phyloP scores from a whole-genome alignment of 164 flowering plant species.

The Euptelea pleiosperma region DNA sequence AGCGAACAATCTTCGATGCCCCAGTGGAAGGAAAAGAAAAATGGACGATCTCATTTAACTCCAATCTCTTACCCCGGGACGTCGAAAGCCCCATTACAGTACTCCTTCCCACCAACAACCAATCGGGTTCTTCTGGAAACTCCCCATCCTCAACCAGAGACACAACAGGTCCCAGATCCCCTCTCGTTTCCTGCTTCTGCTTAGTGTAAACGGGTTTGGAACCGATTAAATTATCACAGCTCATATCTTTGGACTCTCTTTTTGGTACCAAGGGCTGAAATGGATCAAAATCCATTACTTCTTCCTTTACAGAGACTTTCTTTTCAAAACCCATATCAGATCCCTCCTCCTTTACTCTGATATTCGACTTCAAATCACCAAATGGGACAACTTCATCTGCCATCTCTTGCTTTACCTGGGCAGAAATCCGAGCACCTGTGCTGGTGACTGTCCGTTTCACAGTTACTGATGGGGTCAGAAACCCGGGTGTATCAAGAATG shows the following conservation, averaged over 20 bases:
- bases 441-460: constrained; percentile 35
- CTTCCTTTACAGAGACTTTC: constrained; percentile 1
- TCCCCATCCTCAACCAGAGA: constrained; percentile 55
- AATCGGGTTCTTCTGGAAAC: constrained; percentile 59
- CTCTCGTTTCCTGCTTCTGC: constrained; percentile 15
- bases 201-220: constrained; percentile 11
- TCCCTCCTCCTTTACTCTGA: constrained; percentile 10
- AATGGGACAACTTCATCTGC: neutral
- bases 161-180: no score
- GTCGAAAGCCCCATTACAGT: constrained; percentile 52
- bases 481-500: constrained; percentile 16
- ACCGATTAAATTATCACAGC: neutral
- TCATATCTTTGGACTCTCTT: neutral
- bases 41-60: constrained; percentile 64
- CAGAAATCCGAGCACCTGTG: constrained; percentile 34
- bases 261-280: neutral
- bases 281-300: neutral
- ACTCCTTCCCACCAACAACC: constrained; percentile 67
- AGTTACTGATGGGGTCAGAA: neutral
- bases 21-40: constrained; percentile 41
- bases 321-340: constrained; percentile 3
- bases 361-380: constrained; percentile 4
- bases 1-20: constrained; percentile 52
- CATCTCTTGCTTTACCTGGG: constrained; percentile 16
- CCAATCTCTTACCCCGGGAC: constrained; percentile 52